Conservation (phyloP, 176 grass and related monocot genomes). For the Avena sativa region DNA sequence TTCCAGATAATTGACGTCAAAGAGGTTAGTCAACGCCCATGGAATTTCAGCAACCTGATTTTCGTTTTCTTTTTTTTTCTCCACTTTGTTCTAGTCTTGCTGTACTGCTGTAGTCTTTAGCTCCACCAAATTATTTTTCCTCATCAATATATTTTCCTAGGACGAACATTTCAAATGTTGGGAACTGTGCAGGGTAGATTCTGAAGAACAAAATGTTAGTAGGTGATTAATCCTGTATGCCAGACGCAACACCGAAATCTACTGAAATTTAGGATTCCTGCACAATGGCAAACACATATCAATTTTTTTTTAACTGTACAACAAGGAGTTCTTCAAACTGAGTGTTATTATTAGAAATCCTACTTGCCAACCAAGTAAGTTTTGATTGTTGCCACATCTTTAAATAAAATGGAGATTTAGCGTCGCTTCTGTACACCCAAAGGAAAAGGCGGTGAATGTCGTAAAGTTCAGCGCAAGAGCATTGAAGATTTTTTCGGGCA, state of each 20-base stretch:
- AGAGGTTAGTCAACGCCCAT: slow-evolving; percentile 54
- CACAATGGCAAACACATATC: background rate
- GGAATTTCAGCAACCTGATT: background rate
- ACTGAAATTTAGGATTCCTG: background rate
- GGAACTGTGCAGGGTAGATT: background rate
- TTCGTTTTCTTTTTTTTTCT: background rate
- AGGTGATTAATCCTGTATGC: background rate
- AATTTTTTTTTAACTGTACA: background rate
- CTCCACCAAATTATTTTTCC: background rate
- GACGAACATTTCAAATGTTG: background rate
- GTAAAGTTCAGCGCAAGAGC: slow-evolving; percentile 83
- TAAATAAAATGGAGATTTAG: slow-evolving; percentile 95
- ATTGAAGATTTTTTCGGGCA: slow-evolving; percentile 69
- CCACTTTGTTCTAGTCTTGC: background rate
- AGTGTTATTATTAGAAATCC: slow-evolving; percentile 19
- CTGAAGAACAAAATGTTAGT: background rate
- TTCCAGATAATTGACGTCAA: slow-evolving; percentile 83
- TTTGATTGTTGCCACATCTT: slow-evolving; percentile 57
- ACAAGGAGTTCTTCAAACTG: background rate
- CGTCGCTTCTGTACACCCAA: slow-evolving; percentile 78
- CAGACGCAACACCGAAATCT: background rate
- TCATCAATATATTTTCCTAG: background rate
- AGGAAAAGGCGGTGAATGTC: slow-evolving; percentile 88
- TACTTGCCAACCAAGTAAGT: slow-evolving; percentile 36
- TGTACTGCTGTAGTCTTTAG: background rate